A percentile compares a stretch with the other conserved stretches of the same genome.
Conservation (phyloP, 2,329 filamentous ascomycete species). For the Monosporascus sp. region DNA sequence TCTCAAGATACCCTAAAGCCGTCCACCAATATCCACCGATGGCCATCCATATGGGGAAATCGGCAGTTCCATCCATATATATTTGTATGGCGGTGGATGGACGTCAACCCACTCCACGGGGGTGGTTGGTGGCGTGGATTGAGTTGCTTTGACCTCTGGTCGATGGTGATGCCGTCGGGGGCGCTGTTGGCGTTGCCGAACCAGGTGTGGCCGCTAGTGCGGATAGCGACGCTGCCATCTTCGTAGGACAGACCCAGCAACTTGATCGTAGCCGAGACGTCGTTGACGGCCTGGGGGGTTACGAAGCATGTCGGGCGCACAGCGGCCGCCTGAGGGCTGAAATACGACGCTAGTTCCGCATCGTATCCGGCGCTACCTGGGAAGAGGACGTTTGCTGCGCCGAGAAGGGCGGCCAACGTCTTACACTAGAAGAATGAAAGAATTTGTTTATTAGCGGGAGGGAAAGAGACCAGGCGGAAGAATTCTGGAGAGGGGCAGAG, state of each 20-base stretch:
- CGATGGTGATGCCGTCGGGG: constrained; percentile 35
- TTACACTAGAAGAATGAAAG: constrained; percentile 5
- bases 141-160: constrained; percentile 14
- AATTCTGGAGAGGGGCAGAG: not conserved
- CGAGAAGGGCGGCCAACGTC: constrained; percentile 9
- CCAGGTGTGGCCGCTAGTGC: constrained; percentile 45
- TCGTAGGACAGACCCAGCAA: constrained; percentile 9
- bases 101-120: no score
- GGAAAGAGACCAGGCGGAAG: not conserved
- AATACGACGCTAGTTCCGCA: constrained; percentile 14
- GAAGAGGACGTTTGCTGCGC: constrained; percentile 9
- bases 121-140: no score
- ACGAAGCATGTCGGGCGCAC: constrained; percentile 19
- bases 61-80: no score
- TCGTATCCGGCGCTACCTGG: constrained; percentile 10
- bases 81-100: no score
- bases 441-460: not conserved
- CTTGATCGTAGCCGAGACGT: constrained; percentile 24
- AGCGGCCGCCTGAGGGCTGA: constrained; percentile 8
- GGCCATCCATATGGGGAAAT: no score
- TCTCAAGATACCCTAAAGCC: no score
- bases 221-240: constrained; percentile 38
- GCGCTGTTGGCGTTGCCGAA: constrained; percentile 39
- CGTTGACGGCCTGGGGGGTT: constrained; percentile 13
- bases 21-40: no score